phyloP scores from a whole-genome alignment of 2,329 filamentous ascomycete species.

The Plectosphaerella plurivora region DNA sequence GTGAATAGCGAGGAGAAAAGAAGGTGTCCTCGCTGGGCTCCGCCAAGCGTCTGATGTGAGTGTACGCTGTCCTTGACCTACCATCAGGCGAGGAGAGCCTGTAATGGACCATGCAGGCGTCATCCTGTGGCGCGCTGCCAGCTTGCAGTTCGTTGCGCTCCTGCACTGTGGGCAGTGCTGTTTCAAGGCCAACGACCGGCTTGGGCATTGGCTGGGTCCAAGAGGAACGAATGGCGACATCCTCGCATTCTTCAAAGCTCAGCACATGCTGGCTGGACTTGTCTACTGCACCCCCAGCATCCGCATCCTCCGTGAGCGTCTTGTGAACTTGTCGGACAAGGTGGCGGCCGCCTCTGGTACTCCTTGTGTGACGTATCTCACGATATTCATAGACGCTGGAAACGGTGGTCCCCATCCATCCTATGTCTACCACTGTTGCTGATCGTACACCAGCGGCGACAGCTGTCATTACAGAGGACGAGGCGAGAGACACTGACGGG shows the following conservation, averaged over 20 bases:
- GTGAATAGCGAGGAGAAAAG: slow-evolving; percentile 52
- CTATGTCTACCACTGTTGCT: slow-evolving; percentile 83
- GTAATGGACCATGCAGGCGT: too few species aligned
- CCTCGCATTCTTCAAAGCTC: slow-evolving; percentile 77
- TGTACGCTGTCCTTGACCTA: background rate
- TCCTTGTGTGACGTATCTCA: slow-evolving; percentile 68
- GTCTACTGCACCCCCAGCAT: slow-evolving; percentile 22
- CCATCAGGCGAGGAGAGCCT: too few species aligned
- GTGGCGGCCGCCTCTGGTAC: slow-evolving; percentile 67
- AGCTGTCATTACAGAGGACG: slow-evolving; percentile 67
- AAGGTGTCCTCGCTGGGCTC: slow-evolving; percentile 72
- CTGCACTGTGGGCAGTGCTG: slow-evolving; percentile 46
- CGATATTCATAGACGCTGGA: slow-evolving; percentile 89
- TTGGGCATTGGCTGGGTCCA: slow-evolving; percentile 58
- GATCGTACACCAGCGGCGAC: slow-evolving; percentile 80
- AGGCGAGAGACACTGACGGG: slow-evolving; percentile 76
- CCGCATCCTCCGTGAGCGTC: slow-evolving; percentile 40
- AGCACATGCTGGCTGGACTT: slow-evolving; percentile 32
- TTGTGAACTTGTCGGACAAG: slow-evolving; percentile 67
- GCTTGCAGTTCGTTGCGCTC: slow-evolving; percentile 47
- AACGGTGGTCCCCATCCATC: slow-evolving; percentile 85
- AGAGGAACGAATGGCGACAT: slow-evolving; percentile 67
- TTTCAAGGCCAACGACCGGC: slow-evolving; percentile 18
- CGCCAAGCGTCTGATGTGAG: slow-evolving; percentile 47
- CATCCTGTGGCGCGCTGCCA: too few species aligned